These are phyloP conservation scores for Chenopodium suecicum DNA, from an alignment of 148 eudicot species.

Conservation along the genomic window DNA sequence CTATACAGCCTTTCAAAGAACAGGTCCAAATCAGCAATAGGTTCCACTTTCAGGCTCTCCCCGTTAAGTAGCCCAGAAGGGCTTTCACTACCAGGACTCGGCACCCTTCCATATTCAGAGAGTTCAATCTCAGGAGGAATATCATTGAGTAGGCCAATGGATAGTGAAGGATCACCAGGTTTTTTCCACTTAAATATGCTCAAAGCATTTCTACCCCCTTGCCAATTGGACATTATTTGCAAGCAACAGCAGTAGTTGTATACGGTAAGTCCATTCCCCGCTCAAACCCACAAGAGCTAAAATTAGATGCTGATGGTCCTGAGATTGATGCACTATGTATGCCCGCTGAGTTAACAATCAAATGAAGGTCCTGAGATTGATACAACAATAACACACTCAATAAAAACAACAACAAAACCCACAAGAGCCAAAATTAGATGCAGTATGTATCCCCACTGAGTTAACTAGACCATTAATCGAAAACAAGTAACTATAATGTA, in stretches of 20 bases:
- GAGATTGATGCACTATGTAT: no score
- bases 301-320: no score
- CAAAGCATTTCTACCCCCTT: slow-evolving; percentile 60
- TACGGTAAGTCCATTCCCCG: slow-evolving; percentile 73
- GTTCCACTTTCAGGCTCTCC: slow-evolving; percentile 70
- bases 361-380: slow-evolving; percentile 26
- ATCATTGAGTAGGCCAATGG: slow-evolving; percentile 55
- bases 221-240: slow-evolving; percentile 86
- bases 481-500: no score
- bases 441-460: slow-evolving; percentile 3
- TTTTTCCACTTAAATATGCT: slow-evolving; percentile 64
- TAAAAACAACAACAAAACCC: neutral
- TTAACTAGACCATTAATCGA: no score
- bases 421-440: neutral
- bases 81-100: slow-evolving; percentile 94
- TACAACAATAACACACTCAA: slow-evolving; percentile 1
- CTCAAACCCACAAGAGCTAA: neutral
- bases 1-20: slow-evolving; percentile 88
- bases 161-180: slow-evolving; percentile 58
- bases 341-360: slow-evolving; percentile 10
- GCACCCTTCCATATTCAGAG: slow-evolving; percentile 67
- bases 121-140: slow-evolving; percentile 72
- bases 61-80: slow-evolving; percentile 95
- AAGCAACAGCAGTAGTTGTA: slow-evolving; percentile 39
- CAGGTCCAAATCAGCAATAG: slow-evolving; percentile 84